Evolutionary conservation across 352 stramenopile species (phyloP), one percentile per base, ranked within the genome.

Genomic region (Phytophthora pinifolia): DNA sequence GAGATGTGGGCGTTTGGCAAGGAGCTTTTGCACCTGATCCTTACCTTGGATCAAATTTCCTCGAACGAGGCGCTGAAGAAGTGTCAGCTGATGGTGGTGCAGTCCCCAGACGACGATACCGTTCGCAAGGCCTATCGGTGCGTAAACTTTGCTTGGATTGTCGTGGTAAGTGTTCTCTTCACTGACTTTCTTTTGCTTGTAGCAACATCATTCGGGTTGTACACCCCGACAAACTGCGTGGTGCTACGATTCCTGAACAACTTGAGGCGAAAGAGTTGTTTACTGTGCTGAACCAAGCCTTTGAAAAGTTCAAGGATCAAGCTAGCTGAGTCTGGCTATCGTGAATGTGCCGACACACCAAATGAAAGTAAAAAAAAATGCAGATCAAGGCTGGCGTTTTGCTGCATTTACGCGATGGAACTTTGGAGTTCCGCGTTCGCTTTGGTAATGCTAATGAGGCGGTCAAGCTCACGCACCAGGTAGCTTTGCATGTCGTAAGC

Each of bases 201-300:
- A 93, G 81, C 32, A 93, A 82, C 52, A 91, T 95, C 17, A 93
- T 95, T 57, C 79, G 86, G 5, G 72, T 95, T 9, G 90, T 95
- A 13, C 86, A 95, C 35, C 86, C 86, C 6, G 86, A 95, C 42
- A 95, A 95, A 55, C 62, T 95, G n/a, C 82, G 86, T 9, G 72
- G 72, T 12, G 86, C 77, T 12, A 84, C 76, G 5, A 70, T 95
- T 34, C 35, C 79, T n/a, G 82, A 95, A 29, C 83, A 95, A 42
- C 51, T 94, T 7, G 86, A 91, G 58, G 83, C 86, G 4, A 90
- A 92, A 22, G 86, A 93, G 53, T 72, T 95, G 20, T 95, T 95
- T 62, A 95, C 84, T 14, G 79, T 94, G 33, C 62, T 94, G 27
- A 95, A 94, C 54, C 78, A 93, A 59, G 82, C 82, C n/a, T 95